These are phyloP conservation scores for Psidium guajava DNA, from an alignment of 345 rosid genomes.

Conservation along the genomic window DNA sequence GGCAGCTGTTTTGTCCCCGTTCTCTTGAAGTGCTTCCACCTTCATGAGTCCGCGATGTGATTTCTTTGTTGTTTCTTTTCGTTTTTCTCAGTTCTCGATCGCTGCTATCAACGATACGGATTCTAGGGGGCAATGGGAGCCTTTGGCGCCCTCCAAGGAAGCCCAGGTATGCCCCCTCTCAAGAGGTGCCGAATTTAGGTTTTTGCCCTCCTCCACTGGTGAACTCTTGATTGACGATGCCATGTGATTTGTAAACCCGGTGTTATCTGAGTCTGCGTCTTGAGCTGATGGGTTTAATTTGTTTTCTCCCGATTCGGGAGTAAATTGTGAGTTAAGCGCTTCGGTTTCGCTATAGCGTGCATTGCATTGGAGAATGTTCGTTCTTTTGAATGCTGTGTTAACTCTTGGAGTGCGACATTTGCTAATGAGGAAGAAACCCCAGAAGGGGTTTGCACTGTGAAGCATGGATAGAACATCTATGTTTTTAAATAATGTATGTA, in stretches of 20 bases:
- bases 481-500: background rate
- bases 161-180: slow-evolving; percentile 48
- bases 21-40: background rate
- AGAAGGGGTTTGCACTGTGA: background rate
- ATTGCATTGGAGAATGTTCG: background rate
- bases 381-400: background rate
- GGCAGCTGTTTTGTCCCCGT: background rate
- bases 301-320: background rate
- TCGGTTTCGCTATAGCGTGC: background rate
- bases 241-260: background rate
- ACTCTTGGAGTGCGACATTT: background rate
- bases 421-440: background rate
- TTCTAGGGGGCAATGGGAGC: slow-evolving; percentile 82
- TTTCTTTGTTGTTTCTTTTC: background rate
- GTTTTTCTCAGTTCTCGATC: slow-evolving; percentile 62
- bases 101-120: slow-evolving; percentile 94
- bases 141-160: slow-evolving; percentile 95
- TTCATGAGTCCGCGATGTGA: background rate
- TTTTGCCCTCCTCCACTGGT: background rate
- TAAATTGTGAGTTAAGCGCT: background rate
- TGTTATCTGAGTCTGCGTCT: background rate
- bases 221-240: background rate
- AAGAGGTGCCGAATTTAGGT: background rate
- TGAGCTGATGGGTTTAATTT: background rate
- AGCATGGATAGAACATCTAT: background rate